Evolutionary conservation across 1,139 yeast genomes (phyloP), one percentile per base, ranked within the genome.

Genomic region (Suhomyces bribrorum): DNA sequence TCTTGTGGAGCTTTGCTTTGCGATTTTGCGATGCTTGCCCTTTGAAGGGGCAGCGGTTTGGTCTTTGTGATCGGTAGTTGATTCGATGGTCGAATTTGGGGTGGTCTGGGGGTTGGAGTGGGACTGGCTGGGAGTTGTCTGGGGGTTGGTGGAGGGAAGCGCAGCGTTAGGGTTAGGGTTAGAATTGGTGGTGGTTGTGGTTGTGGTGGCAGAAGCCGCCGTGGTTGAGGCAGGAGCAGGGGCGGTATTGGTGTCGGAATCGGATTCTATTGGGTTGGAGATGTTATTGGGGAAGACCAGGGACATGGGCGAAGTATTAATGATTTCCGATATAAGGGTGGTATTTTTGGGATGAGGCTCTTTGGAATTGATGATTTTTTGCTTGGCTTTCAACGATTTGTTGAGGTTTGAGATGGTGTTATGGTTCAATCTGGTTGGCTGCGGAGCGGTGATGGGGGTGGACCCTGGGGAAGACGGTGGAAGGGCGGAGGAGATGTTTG

Each of bases 1-100:
- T 56, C 89, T 78, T 5, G 95, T 70, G 29, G 64, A 75, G 48
- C 48, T 50, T 32, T 54, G 54, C 16, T 50, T 50, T 14, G 53
- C 42, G 11, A 48, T 44, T n/a, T 42, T 41, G 31, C 47, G 41
- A 12, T 45, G 45, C 32, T 46, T 49, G 16, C 44, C 41, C 36
- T 36, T 44, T n/a, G 35, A 11, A 7, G 14, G 16, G 17, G 17
- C 31, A 7, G 25, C 18, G 18, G 34, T 14, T 13, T 29, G 22
- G 14, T 36, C 34, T 12, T 18, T 22, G 12, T 31, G n/a, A 11
- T 40, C 43, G 14, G 26, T 30, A 11, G 29, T 40, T 7, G 32
- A 25, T 5, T 41, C 42, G 14, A 38, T 24, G 12, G 31, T 41
- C 8, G 39, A 31, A 9, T 16, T 32, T 4, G 41, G 34, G 5